These are phyloP conservation scores for Kuraishia cidri DNA, from an alignment of 805 yeast species.

Conservation along the genomic window DNA sequence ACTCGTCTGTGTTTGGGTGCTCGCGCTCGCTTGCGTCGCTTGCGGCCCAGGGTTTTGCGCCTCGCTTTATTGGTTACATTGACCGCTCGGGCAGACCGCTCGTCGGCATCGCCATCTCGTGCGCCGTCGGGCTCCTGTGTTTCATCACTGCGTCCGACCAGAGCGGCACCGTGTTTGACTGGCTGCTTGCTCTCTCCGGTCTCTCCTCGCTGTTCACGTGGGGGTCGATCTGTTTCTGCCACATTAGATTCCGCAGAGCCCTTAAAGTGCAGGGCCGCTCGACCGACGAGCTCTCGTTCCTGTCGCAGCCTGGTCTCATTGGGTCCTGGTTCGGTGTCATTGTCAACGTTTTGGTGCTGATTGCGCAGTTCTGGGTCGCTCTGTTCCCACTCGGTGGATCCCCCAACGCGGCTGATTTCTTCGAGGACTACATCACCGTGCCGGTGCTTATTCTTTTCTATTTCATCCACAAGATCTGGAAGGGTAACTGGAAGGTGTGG, in stretches of 20 bases:
- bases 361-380: constrained; percentile 80
- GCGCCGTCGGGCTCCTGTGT: constrained; percentile 47
- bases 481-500: constrained; percentile 29
- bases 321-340: constrained; percentile 62
- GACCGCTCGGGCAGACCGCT: constrained; percentile 77
- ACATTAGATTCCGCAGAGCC: constrained; percentile 64
- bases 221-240: constrained; percentile 66
- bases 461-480: constrained; percentile 11
- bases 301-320: constrained; percentile 55
- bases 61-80: constrained; percentile 52
- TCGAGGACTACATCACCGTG: constrained; percentile 54
- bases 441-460: constrained; percentile 52
- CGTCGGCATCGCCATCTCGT: constrained; percentile 49
- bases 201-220: constrained; percentile 73
- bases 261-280: constrained; percentile 57
- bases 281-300: constrained; percentile 57
- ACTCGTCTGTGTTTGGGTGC: constrained; percentile 63
- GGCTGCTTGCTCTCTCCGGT: constrained; percentile 76
- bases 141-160: constrained; percentile 54
- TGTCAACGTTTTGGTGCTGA: constrained; percentile 50
- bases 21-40: constrained; percentile 63
- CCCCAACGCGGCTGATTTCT: constrained; percentile 51
- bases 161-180: constrained; percentile 52
- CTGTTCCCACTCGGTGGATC: constrained; percentile 46
- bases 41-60: constrained; percentile 68